Base-by-base conservation (phyloP, 2,329 filamentous ascomycete species). In the Sphaerulina populicola region DNA sequence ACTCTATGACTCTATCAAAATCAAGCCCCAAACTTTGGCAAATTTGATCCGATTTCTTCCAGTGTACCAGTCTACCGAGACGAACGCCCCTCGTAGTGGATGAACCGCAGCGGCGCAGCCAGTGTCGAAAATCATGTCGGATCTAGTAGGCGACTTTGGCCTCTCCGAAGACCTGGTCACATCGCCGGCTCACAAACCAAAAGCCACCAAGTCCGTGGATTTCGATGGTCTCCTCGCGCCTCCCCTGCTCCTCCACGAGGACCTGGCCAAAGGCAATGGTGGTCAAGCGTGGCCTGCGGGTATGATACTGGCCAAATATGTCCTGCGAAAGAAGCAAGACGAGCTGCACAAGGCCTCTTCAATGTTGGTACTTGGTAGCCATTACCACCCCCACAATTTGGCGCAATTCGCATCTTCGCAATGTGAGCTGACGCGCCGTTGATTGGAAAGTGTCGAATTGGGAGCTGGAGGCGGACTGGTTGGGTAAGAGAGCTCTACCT, bases 201-300 rank as follows among this genome's bases (percentile, higher is more conserved):
- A 79, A 12, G 71, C 71, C 2, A 75, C 75, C n/a, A 76, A 73
- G 3, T 64, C 64, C 21, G 66, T 81, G 14, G 74, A 77, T 33
- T 93, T 97, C 64, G 83, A 86, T 56, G 85, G 86, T 36, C 77
- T 93, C 47, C 76, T 96, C 31, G 69, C 61, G 15, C 72, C 78
- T 43, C 82, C 86, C 40, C 76, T 97, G 55, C 76, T 79, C 54
- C 79, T 97, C 12, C 85, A 87, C 63, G 89, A 96, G 68, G 90
- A 97, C 69, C 77, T 95, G 43, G 81, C 80, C 51, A 81, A 86
- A 57, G 93, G 93, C 54, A 97, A 93, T 68, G 93, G 93, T 44
- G 93, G 93, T 2, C 87, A 94, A 70, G 77, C 94, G 9, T 97
- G 93, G 93, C 91, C 90, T 2, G 91, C 91, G 0, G 93, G 93